A percentile compares a stretch with the other conserved stretches of the same genome.
These are phyloP conservation scores for Orbilia blumenaviensis DNA, from an alignment of 2,329 filamentous ascomycete species.

Conservation along the genomic window DNA sequence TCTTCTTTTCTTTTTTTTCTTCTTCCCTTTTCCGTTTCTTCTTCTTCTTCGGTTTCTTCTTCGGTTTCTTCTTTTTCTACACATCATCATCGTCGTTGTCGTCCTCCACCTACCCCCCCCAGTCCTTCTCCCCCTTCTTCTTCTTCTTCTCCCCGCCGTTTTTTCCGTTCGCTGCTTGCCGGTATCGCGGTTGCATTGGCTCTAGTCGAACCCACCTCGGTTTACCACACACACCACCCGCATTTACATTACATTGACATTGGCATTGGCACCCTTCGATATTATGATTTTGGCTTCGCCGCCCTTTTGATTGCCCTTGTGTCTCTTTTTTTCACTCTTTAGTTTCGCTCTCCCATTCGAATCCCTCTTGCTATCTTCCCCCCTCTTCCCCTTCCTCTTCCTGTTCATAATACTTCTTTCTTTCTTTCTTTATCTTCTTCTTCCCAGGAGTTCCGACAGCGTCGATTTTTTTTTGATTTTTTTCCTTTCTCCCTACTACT, in stretches of 20 bases:
- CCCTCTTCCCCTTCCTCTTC: neutral
- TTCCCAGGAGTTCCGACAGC: neutral
- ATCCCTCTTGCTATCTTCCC: neutral
- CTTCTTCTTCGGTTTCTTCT: neutral
- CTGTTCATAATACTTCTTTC: neutral
- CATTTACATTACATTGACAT: too few species aligned
- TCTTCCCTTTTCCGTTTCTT: neutral
- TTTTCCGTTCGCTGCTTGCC: constrained; percentile 16
- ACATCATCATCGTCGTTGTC: too few species aligned
- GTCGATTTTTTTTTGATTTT: neutral
- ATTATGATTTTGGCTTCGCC: constrained; percentile 16
- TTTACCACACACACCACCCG: too few species aligned
- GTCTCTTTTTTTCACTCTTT: neutral
- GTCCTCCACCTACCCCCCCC: too few species aligned
- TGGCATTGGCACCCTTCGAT: constrained; percentile 25
- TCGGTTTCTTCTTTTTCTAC: neutral
- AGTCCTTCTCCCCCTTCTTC: neutral
- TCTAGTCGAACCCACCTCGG: neutral
- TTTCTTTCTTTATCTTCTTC: neutral
- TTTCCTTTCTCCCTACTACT: too few species aligned
- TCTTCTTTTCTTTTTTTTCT: constrained; percentile 33
- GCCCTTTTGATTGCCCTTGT: constrained; percentile 30
- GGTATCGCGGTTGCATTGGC: constrained; percentile 16
- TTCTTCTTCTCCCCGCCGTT: neutral
- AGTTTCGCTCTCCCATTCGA: neutral